These are phyloP conservation scores for Candida andamanensis DNA, from an alignment of 805 yeast genomes.

Conservation along the genomic window DNA sequence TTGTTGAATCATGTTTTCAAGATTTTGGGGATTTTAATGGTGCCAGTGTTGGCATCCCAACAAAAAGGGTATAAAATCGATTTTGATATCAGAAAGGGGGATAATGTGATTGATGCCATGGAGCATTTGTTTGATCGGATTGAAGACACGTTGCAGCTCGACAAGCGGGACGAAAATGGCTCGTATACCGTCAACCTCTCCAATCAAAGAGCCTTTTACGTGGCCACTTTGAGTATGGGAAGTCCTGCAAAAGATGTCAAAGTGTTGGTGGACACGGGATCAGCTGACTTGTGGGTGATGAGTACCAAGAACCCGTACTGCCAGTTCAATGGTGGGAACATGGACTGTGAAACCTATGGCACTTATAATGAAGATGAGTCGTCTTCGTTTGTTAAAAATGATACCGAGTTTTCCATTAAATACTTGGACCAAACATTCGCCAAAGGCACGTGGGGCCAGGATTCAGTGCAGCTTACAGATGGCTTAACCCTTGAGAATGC, in stretches of 20 bases:
- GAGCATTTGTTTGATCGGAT: slow-evolving; percentile 9
- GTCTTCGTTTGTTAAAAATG: slow-evolving; percentile 26
- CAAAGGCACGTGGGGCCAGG: slow-evolving; percentile 16
- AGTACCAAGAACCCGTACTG: slow-evolving; percentile 22
- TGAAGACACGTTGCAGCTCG: slow-evolving; percentile 2
- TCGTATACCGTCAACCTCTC: slow-evolving; percentile 7
- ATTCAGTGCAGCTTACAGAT: slow-evolving; percentile 13
- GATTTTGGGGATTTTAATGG: slow-evolving; percentile 1
- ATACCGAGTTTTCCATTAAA: slow-evolving; percentile 35
- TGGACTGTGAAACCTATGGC: slow-evolving; percentile 25
- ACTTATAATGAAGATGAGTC: slow-evolving; percentile 33
- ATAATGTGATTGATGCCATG: slow-evolving; percentile 15
- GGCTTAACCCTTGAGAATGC: slow-evolving; percentile 11
- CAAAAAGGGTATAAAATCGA: slow-evolving; percentile 20
- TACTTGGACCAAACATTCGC: slow-evolving; percentile 50
- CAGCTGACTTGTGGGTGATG: slow-evolving; percentile 41
- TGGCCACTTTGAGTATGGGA: slow-evolving; percentile 25
- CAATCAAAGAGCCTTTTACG: slow-evolving; percentile 27
- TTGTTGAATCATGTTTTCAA: slow-evolving; percentile 9
- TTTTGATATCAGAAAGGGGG: slow-evolving; percentile 22
- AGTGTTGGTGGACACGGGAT: slow-evolving; percentile 38
- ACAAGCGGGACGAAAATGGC: slow-evolving; percentile 3
- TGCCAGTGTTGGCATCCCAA: slow-evolving; percentile 9
- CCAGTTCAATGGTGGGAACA: slow-evolving; percentile 16
- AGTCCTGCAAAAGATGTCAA: slow-evolving; percentile 21